Evolutionary conservation across 2,329 filamentous ascomycete species (phyloP).

Genomic region (Stachybotrys elegans): DNA sequence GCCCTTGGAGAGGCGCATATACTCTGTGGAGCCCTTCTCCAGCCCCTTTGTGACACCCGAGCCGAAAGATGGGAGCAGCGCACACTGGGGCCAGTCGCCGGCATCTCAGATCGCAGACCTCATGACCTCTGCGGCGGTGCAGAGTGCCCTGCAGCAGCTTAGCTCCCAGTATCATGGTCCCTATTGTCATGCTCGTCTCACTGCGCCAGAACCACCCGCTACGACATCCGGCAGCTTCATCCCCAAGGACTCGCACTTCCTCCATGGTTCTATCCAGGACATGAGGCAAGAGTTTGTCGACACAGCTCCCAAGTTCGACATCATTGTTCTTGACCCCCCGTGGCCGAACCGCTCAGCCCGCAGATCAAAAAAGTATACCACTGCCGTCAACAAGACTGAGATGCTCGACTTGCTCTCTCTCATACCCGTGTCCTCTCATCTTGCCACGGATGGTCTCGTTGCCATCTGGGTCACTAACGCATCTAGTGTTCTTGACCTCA

Average conservation of each 20-base stretch:
- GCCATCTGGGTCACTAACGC: constrained; percentile 79
- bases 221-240: constrained; percentile 20
- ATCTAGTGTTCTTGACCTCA: constrained; percentile 49
- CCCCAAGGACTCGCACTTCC: constrained; percentile 36
- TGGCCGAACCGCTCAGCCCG: constrained; percentile 76
- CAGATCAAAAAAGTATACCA: constrained; percentile 50
- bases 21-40: constrained; percentile 39
- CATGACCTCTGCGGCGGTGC: constrained; percentile 45
- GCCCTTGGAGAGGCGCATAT: constrained; percentile 28
- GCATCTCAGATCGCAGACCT: constrained; percentile 48
- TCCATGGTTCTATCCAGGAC: constrained; percentile 44
- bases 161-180: constrained; percentile 31
- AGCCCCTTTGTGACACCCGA: constrained; percentile 49
- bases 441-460: constrained; percentile 52
- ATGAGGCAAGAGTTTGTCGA: constrained; percentile 34
- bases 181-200: constrained; percentile 40
- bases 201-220: constrained; percentile 7
- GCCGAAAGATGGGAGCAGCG: constrained; percentile 27
- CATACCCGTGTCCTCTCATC: constrained; percentile 51
- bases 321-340: constrained; percentile 71
- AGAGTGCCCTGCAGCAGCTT: constrained; percentile 36
- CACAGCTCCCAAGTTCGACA: constrained; percentile 51
- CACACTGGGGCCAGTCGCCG: constrained; percentile 26
- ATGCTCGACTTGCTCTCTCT: constrained; percentile 44
- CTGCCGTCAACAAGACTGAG: constrained; percentile 38